These are phyloP conservation scores for Coniochaeta ligniaria DNA, from an alignment of 2,329 filamentous ascomycete genomes.

Conservation along the genomic window DNA sequence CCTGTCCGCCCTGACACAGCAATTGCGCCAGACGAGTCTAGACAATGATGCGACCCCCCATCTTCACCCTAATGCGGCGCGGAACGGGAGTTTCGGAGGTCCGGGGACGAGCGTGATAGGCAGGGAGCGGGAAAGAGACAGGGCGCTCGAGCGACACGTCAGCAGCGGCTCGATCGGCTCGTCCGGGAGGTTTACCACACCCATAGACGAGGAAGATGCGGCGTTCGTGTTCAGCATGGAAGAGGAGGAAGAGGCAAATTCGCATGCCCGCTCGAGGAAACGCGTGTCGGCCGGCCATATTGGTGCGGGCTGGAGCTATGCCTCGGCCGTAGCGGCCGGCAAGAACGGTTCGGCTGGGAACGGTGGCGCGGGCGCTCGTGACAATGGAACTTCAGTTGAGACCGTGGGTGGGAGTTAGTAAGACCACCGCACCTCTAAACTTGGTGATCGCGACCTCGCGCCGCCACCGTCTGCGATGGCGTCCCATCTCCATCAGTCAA, in stretches of 20 bases:
- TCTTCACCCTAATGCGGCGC: conserved; percentile 41
- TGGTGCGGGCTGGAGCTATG: conserved; percentile 34
- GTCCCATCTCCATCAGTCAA: neutral
- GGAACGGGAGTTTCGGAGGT: conserved; percentile 32
- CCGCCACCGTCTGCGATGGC: neutral
- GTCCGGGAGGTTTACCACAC: conserved; percentile 48
- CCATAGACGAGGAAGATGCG: conserved; percentile 58
- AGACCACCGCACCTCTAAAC: neutral
- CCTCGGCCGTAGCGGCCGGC: conserved; percentile 18
- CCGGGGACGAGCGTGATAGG: conserved; percentile 27
- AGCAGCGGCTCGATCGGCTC: conserved; percentile 53
- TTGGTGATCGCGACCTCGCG: too few relatives aligned
- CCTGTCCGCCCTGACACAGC: conserved; percentile 53
- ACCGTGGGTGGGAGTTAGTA: neutral
- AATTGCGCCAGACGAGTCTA: conserved; percentile 53
- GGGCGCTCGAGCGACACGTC: conserved; percentile 47
- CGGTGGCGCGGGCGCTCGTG: neutral
- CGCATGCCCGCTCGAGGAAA: conserved; percentile 38
- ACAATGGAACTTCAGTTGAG: neutral
- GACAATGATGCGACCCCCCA: conserved; percentile 41
- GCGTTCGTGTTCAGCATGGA: conserved; percentile 62
- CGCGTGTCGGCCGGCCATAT: conserved; percentile 9
- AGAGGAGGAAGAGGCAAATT: conserved; percentile 47
- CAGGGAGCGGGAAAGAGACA: conserved; percentile 26
- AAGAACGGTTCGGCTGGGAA: conserved; percentile 6